Evolutionary conservation across 768 basidiomycete species (phyloP).

Genomic region (Pisolithus marmoratus): DNA sequence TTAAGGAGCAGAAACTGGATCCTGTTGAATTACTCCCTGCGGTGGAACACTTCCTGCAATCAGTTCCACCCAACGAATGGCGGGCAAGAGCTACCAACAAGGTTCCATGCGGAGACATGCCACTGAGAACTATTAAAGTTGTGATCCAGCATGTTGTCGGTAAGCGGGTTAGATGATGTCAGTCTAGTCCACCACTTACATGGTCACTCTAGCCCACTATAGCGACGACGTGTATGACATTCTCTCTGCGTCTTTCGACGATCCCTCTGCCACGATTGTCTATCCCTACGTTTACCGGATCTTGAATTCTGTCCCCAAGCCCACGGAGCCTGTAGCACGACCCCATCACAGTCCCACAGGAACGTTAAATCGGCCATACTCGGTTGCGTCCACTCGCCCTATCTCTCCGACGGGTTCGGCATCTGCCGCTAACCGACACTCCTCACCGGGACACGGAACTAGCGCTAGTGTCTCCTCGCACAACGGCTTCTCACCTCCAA

Average conservation of each 20-base stretch:
- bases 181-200: conserved; percentile 13
- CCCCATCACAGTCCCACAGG: conserved; percentile 27
- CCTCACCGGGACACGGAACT: conserved; percentile 59
- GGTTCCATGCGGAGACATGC: conserved; percentile 97
- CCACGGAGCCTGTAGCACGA: conserved; percentile 29
- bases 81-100: conserved; percentile 84
- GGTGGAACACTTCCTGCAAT: conserved; percentile 90
- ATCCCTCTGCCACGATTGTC: conserved; percentile 95
- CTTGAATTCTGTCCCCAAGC: conserved; percentile 60
- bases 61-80: conserved; percentile 95
- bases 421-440: conserved; percentile 47
- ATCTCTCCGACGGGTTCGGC: conserved; percentile 64
- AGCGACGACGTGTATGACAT: conserved; percentile 89
- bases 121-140: conserved; percentile 94
- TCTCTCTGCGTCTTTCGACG: conserved; percentile 85
- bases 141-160: conserved; percentile 96
- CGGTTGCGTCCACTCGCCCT: conserved; percentile 62
- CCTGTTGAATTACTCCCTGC: conserved; percentile 87
- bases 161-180: conserved; percentile 38
- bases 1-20: conserved; percentile 73
- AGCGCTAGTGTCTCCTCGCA: conserved; percentile 64
- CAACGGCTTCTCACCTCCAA: conserved; percentile 47
- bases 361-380: conserved; percentile 41
- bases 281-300: conserved; percentile 95
- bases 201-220: conserved; percentile 54